Evolutionary conservation across 805 yeast species (phyloP), one percentile per base, ranked within the genome.

Genomic region (Candida tallmaniae): DNA sequence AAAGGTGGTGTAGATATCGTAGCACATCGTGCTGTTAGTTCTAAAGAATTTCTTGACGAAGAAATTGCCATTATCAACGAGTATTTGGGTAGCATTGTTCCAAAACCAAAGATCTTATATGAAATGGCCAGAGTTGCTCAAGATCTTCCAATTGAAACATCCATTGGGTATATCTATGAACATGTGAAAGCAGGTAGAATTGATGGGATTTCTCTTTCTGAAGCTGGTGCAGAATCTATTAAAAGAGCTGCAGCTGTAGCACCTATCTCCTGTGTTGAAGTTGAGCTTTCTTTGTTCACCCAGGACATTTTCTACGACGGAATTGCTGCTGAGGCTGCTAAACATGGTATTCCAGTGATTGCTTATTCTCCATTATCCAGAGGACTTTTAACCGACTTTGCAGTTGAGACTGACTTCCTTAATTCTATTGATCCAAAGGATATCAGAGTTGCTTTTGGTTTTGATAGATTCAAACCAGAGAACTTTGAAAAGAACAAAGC

Each of bases 351-450:
- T 36, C 82, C 93, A 9, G 64, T 85, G 20, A 65, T 85, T 37
- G 85, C 89, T 15, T 88, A 88, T 58, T 83, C 95, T 22, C 96
- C 96, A 20, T 67, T 88, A 36, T 82, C 88, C 7, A 71, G 85
- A 48, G 96, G 96, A 1, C 62, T 80, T 40, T 67, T 88, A 35
- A 80, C 90, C 3, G 95, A 93, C 36, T 42, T 50, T 22, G 58
- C 79, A 34, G 75, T 58, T 18, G 56, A 70, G 4, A 42, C 54
- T 10, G 56, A 59, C 17, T 41, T 33, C 33, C 19, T 38, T 4
- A 27, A 20, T 16, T 19, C 27, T 8, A 24, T 41, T 20, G 23
- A 14, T n/a, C 27, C 22, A 10, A 29, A 22, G 15, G 42, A 38
- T 27, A 23, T 38, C 9, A 37, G 41, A 32, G 23, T 22, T 9